Evolutionary conservation across 805 yeast species (phyloP), one percentile per base, ranked within the genome.

Genomic region (Metschnikowia baotianmanensis): DNA sequence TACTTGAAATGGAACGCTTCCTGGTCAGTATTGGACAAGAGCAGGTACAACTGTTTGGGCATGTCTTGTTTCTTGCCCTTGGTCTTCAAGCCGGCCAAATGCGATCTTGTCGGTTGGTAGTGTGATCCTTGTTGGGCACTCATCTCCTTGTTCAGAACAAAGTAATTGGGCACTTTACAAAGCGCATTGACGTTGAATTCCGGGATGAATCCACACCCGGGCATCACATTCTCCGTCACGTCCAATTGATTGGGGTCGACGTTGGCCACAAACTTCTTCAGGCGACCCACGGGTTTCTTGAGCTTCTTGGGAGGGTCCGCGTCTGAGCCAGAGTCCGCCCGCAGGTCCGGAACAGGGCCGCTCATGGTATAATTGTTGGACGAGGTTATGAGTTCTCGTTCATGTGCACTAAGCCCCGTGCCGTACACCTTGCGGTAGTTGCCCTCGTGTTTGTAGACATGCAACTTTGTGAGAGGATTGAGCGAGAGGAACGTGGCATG

Each of bases 181-280:
- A 68, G 41, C 42, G 65, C 65, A 36, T 57, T 60, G 13, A 69
- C 61, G 39, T 60, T 67, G 46, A 69, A 69, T 44, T 69, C 74
- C 27, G 62, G 74, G 30, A 69, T 63, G 31, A 51, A 65, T 1
- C 75, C 75, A 48, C 68, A 71, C 2, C 75, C 75, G 3, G 74
- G 74, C 4, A 69, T 52, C 2, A 67, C 57, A 10, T 62, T 61
- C 38, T 69, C 74, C 4, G 62, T 46, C 38, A 69, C 60, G 38
- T 69, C 74, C n/a, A 65, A 42, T 19, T 56, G 48, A 48, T 69
- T 69, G 6, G 71, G 71, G 49, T 69, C 74, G 8, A 64, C 52
- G 37, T 53, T 58, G 7, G 57, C 56, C 31, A 59, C 57, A 39
- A 55, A 53, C 38, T 67, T 66, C 40, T 60, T 61, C 7, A 53